Evolutionary conservation across 2,329 filamentous ascomycete species (phyloP), one percentile per base, ranked within the genome.

Genomic region (Microcyclospora tardicrescens): DNA sequence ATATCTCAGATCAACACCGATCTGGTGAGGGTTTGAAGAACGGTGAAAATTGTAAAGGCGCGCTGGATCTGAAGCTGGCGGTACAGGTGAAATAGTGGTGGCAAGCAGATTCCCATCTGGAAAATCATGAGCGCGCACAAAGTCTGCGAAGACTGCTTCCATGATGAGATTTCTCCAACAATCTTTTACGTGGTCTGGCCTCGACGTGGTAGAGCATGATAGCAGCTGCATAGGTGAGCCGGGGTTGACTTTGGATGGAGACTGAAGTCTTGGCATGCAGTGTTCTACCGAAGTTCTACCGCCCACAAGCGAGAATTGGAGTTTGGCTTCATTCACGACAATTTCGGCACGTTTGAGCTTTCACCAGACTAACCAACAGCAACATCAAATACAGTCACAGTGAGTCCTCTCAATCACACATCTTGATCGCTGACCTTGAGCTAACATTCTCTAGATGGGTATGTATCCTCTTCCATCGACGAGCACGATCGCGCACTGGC

Each of bases 111-210:
- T 80, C 43, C 86, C 86, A 56, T 83, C 75, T 10, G 34, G 33
- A 68, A 24, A 65, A 61, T 35, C 66, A 53, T 86, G 73, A 30
- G 84, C 84, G 41, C 73, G 64, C 39, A 73, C 75, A 58, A 94
- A 93, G 43, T 83, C 76, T 32, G 69, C 65, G 53, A 93, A 81
- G 37, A 91, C 65, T 37, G 69, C 64, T 55, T 87, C 77, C 85
- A 93, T 53, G 33, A 13, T 35, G 33, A 10, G 13, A 11, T 4
- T 5, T 13, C 16, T 16, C 14, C 33, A 35, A 14, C 19, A 24
- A 4, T 5, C 19, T 4, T 24, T 24, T 4, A 24, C 8, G 19
- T 24, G 19, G 19, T 8, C 19, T 24, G 19, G 19, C 19, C 19
- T 24, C 19, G 19, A 5, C 8, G 19, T 8, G 19, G 19, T 24